Evolutionary conservation across 2,329 filamentous ascomycete genomes (phyloP).

Genomic region (Ramichloridium luteum): DNA sequence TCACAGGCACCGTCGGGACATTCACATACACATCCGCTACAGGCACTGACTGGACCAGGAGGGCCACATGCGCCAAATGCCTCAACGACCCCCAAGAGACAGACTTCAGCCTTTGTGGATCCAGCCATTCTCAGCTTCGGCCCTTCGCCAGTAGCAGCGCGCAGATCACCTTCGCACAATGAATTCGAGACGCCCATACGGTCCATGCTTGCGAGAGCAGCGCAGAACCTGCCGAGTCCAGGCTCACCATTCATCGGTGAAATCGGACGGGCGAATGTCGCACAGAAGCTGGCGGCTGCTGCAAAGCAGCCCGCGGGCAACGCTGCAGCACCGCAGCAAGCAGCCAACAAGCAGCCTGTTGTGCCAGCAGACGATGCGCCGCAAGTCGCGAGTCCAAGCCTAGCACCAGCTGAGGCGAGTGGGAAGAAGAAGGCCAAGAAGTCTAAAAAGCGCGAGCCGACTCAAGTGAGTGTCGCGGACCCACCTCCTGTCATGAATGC

Average conservation of each 20-base stretch:
- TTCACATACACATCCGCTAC: no score
- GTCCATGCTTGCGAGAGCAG: slow-evolving; percentile 24
- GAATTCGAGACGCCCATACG: slow-evolving; percentile 33
- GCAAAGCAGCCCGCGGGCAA: no score
- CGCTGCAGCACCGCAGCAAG: no score
- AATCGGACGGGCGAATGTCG: slow-evolving; percentile 14
- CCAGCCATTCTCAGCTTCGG: slow-evolving; percentile 67
- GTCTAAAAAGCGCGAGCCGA: slow-evolving; percentile 21
- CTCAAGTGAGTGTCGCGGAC: slow-evolving; percentile 11
- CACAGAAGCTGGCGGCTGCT: slow-evolving; percentile 14
- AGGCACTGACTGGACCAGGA: no score
- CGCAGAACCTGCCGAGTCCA: slow-evolving; percentile 25
- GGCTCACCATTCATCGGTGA: slow-evolving; percentile 28
- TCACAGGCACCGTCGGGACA: no score
- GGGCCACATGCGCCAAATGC: slow-evolving; percentile 6
- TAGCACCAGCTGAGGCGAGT: slow-evolving; percentile 20
- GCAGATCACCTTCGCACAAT: slow-evolving; percentile 12
- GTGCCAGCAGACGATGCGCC: slow-evolving; percentile 1
- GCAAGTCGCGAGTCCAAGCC: no score
- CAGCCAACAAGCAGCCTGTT: background rate
- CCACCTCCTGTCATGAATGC: slow-evolving; percentile 23
- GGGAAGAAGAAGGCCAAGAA: slow-evolving; percentile 36
- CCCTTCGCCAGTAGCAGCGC: slow-evolving; percentile 18
- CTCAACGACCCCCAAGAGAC: slow-evolving; percentile 22
- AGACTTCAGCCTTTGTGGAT: slow-evolving; percentile 50